Base-by-base conservation (phyloP, 202 grass and related monocot species). In the Schoenoplectus triqueter region DNA sequence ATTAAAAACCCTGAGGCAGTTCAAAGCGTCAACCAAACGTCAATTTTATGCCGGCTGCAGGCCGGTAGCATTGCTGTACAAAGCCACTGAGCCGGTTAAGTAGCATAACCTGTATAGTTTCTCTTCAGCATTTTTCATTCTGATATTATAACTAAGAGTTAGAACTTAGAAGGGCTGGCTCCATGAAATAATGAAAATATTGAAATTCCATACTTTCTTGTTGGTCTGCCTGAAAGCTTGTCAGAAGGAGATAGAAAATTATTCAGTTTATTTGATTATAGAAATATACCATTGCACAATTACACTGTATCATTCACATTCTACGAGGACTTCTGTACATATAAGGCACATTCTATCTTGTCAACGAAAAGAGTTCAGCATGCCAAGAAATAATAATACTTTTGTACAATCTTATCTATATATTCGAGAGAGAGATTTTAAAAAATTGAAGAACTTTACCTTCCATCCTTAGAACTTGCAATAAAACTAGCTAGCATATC, bases 301-400 rank as follows among this genome's bases (percentile, higher is more conserved):
- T 42, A 6, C 14, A 59, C 73, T 77, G 51, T 60, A 60, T 41
- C 51, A 57, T 54, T 76, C 49, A 55, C 73, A 78, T 59, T 78
- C 50, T 78, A 78, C 73, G 50, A 78, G 51, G 52, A 13, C 57
- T 56, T 41, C 6, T 59, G 52, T 42, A 60, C 71, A 56, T 76
- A 14, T 39, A 10, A 76, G 10, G 22, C 31, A 60, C 39, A 78
- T 78, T 78, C 52, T 60, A 57, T 78, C 74, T 60, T 57, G 74
- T 78, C 74, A 78, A 41, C 14, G 13, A 40, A 59, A 40, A 40
- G 73, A 59, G 52, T 42, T 55, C 2, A 50, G 19, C 21, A 60
- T n/a, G 74, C 13, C 20, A 78, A 44, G 42, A 13, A 55, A 78
- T 78, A n/a, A 78, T 60, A 60, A 78, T 40, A 17, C 21, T n/a